Evolutionary conservation across 192 early-diverging fungal species (phyloP), one percentile per base, ranked within the genome.

Genomic region (Podila epicladia): DNA sequence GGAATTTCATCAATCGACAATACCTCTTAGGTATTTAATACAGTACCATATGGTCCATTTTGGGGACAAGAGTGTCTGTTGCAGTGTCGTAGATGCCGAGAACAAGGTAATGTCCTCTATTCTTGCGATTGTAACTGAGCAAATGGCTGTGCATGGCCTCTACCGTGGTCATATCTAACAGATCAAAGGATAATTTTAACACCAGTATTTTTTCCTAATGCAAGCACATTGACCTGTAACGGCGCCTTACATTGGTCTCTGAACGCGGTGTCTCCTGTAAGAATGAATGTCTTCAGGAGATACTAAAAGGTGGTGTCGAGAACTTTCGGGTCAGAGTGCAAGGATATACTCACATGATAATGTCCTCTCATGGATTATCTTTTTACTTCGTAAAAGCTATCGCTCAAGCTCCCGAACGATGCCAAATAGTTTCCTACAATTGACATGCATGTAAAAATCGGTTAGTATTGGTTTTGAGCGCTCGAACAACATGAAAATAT

Each of bases 21-120:
- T 29, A 17, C 9, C 0, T 24, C 17, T 17, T 32, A 20, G 22
- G 15, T 13, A 11, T 28, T 29, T 41, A 55, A 11, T 24, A 2
- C 17, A 24, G 50, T 76, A 76, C 74, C 28, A 93, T 74, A 66
- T 96, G 94, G 69, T 95, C 92, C 92, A 95, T 94, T 55, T 91
- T 92, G 17, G 77, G 72, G 2, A 66, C 59, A 31, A 86, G 71
- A 9, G 65, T 62, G 6, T 58, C 63, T n/a, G 74, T 71, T 0
- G 63, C 58, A 22, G 68, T 76, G 24, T 76, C 63, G 32, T 71
- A 76, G 15, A 76, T 61, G 0, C 74, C 74, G 2, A 76, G 53
- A 17, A 76, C 64, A 17, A 65, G 29, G 26, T 66, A 53, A 1
- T 63, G 49, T 5, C 57, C 64, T 24, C 64, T 41, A 20, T 60